Base-by-base conservation (phyloP, 2,329 filamentous ascomycete genomes). In the Mycocentrospora acerina region DNA sequence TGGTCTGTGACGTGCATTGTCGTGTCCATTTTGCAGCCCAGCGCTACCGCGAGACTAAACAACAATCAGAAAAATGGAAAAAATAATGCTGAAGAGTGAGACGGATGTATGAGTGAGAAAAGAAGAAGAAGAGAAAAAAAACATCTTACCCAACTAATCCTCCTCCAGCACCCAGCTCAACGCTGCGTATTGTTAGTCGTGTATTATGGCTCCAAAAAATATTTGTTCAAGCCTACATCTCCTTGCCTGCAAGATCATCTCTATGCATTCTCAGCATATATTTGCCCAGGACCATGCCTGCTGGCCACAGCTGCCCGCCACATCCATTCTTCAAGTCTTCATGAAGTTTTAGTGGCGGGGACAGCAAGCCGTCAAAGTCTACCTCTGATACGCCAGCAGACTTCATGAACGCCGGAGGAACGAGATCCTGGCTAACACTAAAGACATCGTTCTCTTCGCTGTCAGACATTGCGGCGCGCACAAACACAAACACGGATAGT, bases 291-390 rank as follows among this genome's bases (percentile, higher is more conserved):
- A 93, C 80, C 82, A 95, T 86, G 9, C 93, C 93, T 1, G 91
- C 91, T 3, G 90, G 91, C 93, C 93, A 97, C 9, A 94, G 78
- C 69, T 94, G 88, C 2, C 93, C 93, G 32, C 93, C 93, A 67
- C 93, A 97, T 44, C 93, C 93, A 48, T 87, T 81, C 40, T 80
- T 81, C 32, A 95, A 78, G 67, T 97, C 90, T 67, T 96, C 90
- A 58, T 88, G 86, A 12, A 97, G 79, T 44, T 79, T 76, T 45
- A 97, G 76, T 29, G 86, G 83, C 32, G 78, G 72, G 14, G 75
- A 68, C 24, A 96, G 76, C 35, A 93, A 77, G 26, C 87, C 85
- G 47, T 86, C 84, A 60, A 97, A 93, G 24, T 77, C 73, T 13
- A 82, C 62, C 16, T 59, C 60, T 4, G 73, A 76, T n/a, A 75